Evolutionary conservation across 75 land plant species (phyloP).

Genomic region (Picea glauca): DNA sequence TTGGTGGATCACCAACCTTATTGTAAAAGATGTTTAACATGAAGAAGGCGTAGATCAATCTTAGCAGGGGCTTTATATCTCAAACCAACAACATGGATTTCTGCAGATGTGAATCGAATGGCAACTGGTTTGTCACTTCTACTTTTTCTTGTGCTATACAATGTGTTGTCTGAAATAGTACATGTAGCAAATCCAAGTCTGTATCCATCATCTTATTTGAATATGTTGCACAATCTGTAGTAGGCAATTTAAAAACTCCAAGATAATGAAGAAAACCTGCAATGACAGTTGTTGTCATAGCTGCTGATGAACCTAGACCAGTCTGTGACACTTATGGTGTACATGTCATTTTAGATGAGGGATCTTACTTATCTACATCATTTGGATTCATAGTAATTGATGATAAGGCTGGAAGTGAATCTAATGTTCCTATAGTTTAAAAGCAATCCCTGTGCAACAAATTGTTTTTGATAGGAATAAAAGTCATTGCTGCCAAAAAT

Average conservation of each 20-base stretch:
- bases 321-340: conserved; percentile 96
- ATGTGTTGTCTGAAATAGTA: conserved; percentile 88
- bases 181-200: conserved; percentile 69
- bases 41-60: conserved; percentile 91
- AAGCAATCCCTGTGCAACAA: conserved; percentile 65
- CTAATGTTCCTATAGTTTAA: conserved; percentile 50
- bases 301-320: conserved; percentile 95
- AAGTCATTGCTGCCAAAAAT: too few relatives aligned
- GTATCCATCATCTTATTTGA: conserved; percentile 11
- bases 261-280: conserved; percentile 81
- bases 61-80: conserved; percentile 90
- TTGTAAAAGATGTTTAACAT: conserved; percentile 69
- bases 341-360: conserved; percentile 14
- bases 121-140: conserved; percentile 90
- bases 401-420: conserved; percentile 74
- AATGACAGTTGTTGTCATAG: conserved; percentile 93
- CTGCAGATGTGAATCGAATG: conserved; percentile 86
- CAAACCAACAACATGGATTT: conserved; percentile 62
- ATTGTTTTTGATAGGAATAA: too few relatives aligned
- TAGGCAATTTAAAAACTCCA: conserved; percentile 66
- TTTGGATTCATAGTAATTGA: conserved; percentile 65
- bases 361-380: conserved; percentile 24
- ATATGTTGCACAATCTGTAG: neutral
- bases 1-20: conserved; percentile 47
- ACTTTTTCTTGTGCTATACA: conserved; percentile 96